Evolutionary conservation across 2,329 filamentous ascomycete genomes (phyloP).

Genomic region (Penicillium sp.): DNA sequence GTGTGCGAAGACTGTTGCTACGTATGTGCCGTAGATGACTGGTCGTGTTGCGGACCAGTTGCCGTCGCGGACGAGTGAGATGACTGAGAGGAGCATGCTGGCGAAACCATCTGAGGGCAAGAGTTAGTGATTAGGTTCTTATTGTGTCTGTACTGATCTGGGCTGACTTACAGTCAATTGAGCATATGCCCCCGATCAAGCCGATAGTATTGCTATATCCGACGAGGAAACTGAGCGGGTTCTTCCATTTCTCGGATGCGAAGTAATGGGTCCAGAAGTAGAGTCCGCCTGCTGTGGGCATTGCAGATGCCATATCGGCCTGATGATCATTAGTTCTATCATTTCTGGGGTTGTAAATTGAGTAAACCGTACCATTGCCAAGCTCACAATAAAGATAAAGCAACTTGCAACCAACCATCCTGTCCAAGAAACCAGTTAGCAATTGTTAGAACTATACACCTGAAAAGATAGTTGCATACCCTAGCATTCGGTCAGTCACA

Average conservation of each 20-base stretch:
- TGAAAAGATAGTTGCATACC: conserved; percentile 1
- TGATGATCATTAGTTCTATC: conserved; percentile 7
- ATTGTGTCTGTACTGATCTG: not conserved
- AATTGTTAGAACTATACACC: not conserved
- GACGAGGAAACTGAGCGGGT: conserved; percentile 58
- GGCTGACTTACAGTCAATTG: conserved; percentile 54
- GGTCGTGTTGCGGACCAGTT: conserved; percentile 54
- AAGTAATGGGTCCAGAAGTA: conserved; percentile 63
- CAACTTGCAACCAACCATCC: conserved; percentile 56
- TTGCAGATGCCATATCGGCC: conserved; percentile 52
- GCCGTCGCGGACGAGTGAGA: conserved; percentile 54
- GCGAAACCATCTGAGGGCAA: conserved; percentile 11
- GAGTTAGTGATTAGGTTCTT: not conserved
- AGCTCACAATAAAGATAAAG: conserved; percentile 58
- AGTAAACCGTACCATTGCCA: conserved; percentile 51
- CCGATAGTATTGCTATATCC: conserved; percentile 62
- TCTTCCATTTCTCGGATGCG: conserved; percentile 52
- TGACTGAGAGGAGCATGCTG: conserved; percentile 55
- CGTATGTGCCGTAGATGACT: conserved; percentile 55
- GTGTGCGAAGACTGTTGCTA: conserved; percentile 52
- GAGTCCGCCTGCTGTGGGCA: conserved; percentile 59
- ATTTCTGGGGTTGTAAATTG: not conserved
- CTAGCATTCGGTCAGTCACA: conserved; percentile 7
- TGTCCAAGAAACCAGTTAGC: not conserved
- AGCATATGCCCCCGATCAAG: conserved; percentile 60